phyloP scores from a whole-genome alignment of 176 grass and related monocot species.

The Saccharum spontaneum region DNA sequence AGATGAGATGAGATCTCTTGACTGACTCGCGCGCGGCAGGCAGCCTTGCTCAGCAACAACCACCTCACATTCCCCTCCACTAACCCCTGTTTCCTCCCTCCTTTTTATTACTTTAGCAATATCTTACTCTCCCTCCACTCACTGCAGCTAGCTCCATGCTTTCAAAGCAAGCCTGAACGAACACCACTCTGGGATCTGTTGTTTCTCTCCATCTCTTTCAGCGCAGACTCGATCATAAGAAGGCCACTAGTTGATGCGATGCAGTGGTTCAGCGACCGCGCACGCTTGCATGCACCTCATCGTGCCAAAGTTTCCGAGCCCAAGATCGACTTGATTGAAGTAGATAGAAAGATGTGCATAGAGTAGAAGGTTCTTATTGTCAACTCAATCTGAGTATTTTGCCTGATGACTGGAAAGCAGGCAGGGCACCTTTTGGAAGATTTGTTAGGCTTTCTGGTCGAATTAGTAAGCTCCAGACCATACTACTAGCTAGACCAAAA shows the following conservation, averaged over 20 bases:
- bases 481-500: background rate
- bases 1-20: background rate
- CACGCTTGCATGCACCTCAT: background rate
- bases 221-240: slow-evolving; percentile 17
- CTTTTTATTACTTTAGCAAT: slow-evolving; percentile 41
- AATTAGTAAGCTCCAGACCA: background rate
- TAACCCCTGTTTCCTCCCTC: slow-evolving; percentile 17
- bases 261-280: slow-evolving; percentile 5
- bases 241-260: slow-evolving; percentile 13
- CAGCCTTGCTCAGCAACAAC: background rate
- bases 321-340: background rate
- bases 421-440: background rate
- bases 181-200: background rate
- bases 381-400: background rate
- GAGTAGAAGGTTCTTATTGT: background rate
- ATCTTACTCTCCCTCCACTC: background rate
- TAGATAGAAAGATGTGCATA: background rate
- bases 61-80: slow-evolving; percentile 44
- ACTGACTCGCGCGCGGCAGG: background rate
- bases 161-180: slow-evolving; percentile 16
- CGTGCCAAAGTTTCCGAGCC: background rate
- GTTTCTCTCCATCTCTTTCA: background rate
- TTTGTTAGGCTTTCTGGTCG: background rate
- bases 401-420: background rate
- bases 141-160: background rate